Conservation (phyloP, 768 basidiomycete genomes). For the Termitomyces sp. region DNA sequence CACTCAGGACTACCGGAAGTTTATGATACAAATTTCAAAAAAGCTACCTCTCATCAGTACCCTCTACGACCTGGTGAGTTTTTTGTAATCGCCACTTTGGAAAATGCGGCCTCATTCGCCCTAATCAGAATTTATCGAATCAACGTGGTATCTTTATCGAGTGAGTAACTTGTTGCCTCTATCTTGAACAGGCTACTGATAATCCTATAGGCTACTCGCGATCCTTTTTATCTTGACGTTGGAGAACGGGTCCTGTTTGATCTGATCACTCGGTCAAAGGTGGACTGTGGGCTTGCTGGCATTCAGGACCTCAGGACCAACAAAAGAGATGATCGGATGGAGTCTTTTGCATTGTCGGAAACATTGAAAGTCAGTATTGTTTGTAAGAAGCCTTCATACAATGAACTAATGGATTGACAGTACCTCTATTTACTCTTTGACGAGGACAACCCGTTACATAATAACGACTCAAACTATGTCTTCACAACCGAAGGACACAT, state of each 20-base stretch:
- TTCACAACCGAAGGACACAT: constrained; percentile 97
- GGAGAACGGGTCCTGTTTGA: constrained; percentile 84
- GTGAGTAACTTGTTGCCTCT: constrained; percentile 35
- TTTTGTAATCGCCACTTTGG: background rate
- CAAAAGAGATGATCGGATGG: constrained; percentile 90
- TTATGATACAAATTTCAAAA: constrained; percentile 74
- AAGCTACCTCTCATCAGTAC: constrained; percentile 74
- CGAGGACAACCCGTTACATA: constrained; percentile 71
- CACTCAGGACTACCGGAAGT: constrained; percentile 90
- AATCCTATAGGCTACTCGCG: constrained; percentile 74
- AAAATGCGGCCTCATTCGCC: background rate
- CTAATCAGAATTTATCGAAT: constrained; percentile 82
- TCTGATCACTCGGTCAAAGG: constrained; percentile 68
- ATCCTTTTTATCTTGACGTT: constrained; percentile 89
- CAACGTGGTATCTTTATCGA: constrained; percentile 93
- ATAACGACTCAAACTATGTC: constrained; percentile 81
- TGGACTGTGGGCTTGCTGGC: constrained; percentile 82
- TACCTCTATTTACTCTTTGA: constrained; percentile 94
- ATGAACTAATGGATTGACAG: constrained; percentile 31
- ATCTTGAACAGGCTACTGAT: background rate
- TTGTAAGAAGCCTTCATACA: background rate
- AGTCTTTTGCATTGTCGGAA: constrained; percentile 92
- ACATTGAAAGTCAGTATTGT: constrained; percentile 75
- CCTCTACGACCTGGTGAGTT: constrained; percentile 69
- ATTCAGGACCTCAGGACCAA: constrained; percentile 78